Evolutionary conservation across 2,329 filamentous ascomycete genomes (phyloP), one percentile per base, ranked within the genome.

Genomic region (Gaeumannomyces sp.): DNA sequence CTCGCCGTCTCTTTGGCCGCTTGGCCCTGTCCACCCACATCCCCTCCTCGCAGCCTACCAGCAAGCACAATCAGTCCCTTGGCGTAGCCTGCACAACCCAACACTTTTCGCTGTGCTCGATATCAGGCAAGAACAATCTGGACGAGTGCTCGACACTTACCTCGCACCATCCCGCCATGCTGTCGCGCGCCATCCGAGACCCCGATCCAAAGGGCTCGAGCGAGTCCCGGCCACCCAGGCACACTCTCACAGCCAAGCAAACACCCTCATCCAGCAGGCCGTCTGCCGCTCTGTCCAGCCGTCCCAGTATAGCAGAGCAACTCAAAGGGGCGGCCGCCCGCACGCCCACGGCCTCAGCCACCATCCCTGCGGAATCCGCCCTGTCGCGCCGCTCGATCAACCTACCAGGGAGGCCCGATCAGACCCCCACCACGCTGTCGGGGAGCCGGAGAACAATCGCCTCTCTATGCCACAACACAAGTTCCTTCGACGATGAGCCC

Each of bases 191-290:
- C 22, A 45, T 38, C 31, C 31, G 60, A 38, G 60, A 61, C 31
- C 28, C 45, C 60, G 33, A 61, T n/a, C 33, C 60, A 13, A 61
- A 61, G 29, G 33, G 60, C 25, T 45, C 60, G 33, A 61, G 33
- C 33, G 33, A 61, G 19, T 28, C 60, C n/a, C 25, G 35, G 28
- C n/a, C 60, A n/a, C 66, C 59, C 13, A 75, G 75, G 62, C 68
- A 71, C 11, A 69, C 73, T 61, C 72, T 83, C 59, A 74, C 45
- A n/a, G 19, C 78, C 5, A 85, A 86, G 72, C 79, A 83, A 65
- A 75, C 84, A 22, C 85, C 87, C 68, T 80, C 84, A 4, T 86
- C 85, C 1, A 87, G 82, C 73, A 86, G 81, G 45, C 45, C 45
- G 2, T 22, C 8, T 22, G 45, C 45, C 45, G 22, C 69, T 81